Evolutionary conservation across 2,329 filamentous ascomycete species (phyloP).

Genomic region (Coleophoma eucalyptorum): DNA sequence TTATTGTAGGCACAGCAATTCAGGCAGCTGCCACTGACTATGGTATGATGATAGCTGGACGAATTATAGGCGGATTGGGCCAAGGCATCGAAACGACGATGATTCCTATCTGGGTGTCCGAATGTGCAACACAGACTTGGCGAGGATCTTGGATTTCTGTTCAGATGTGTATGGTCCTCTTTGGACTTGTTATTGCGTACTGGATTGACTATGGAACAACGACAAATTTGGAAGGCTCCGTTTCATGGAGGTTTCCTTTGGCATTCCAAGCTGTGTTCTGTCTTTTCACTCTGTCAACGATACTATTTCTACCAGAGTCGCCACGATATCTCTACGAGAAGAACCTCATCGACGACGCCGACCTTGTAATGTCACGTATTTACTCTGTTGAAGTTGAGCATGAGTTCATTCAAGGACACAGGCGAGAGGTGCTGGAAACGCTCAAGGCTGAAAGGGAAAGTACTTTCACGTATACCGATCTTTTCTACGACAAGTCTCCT

Average conservation of each 20-base stretch:
- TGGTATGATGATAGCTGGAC: conserved; percentile 46
- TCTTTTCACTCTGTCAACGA: conserved; percentile 47
- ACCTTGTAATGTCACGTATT: conserved; percentile 31
- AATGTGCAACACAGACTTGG: conserved; percentile 45
- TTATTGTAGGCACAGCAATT: conserved; percentile 47
- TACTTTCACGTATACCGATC: conserved; percentile 1
- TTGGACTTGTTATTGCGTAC: conserved; percentile 43
- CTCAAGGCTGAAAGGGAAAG: conserved; percentile 32
- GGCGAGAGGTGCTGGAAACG: conserved; percentile 47
- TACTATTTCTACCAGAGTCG: conserved; percentile 46
- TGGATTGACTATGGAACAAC: conserved; percentile 50
- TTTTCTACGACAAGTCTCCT: conserved; percentile 4
- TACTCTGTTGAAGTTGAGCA: conserved; percentile 35
- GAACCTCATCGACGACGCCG: conserved; percentile 34
- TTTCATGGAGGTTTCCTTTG: conserved; percentile 54
- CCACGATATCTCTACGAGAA: conserved; percentile 37
- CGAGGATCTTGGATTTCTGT: conserved; percentile 1
- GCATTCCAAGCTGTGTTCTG: conserved; percentile 54
- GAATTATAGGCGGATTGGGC: conserved; percentile 41
- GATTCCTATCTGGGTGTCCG: conserved; percentile 29
- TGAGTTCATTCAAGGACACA: conserved; percentile 48
- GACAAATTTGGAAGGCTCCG: background rate
- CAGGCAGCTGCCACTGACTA: conserved; percentile 34
- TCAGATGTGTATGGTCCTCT: conserved; percentile 5
- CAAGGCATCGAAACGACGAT: conserved; percentile 34